Evolutionary conservation across 768 basidiomycete genomes (phyloP).

Genomic region (Xerocomellus dryophilus): DNA sequence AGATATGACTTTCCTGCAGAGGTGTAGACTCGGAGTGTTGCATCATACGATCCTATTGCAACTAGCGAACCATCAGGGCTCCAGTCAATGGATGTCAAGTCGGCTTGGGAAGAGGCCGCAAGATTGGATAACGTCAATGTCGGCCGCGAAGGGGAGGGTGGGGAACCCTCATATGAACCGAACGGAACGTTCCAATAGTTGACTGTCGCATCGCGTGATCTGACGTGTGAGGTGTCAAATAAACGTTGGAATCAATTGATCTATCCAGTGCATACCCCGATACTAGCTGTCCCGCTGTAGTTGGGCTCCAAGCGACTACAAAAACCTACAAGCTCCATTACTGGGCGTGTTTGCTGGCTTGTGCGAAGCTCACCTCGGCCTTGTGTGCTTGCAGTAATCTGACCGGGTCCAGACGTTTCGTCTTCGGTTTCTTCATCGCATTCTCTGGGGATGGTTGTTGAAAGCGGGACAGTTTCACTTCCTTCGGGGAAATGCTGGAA

Average conservation of each 20-base stretch:
- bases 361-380: conserved; percentile 45
- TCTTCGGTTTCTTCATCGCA: conserved; percentile 34
- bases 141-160: conserved; percentile 29
- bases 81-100: conserved; percentile 79
- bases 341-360: conserved; percentile 9
- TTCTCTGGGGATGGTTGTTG: conserved; percentile 20
- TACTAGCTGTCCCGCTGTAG: conserved; percentile 54
- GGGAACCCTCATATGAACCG: conserved; percentile 24
- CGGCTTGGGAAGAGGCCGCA: conserved; percentile 46
- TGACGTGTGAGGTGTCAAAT: conserved; percentile 24
- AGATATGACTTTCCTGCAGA: conserved; percentile 60
- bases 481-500: conserved; percentile 13
- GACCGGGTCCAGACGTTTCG: conserved; percentile 38
- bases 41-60: conserved; percentile 77
- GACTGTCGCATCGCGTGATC: conserved; percentile 74
- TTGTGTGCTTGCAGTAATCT: conserved; percentile 57
- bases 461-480: conserved; percentile 19
- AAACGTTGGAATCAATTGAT: not conserved
- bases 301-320: conserved; percentile 77
- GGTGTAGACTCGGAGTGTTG: conserved; percentile 66
- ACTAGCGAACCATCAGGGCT: conserved; percentile 68
- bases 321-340: conserved; percentile 58
- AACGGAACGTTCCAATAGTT: conserved; percentile 69
- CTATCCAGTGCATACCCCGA: conserved; percentile 55
- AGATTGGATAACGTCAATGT: conserved; percentile 48